Base-by-base conservation (phyloP, 257 asterid genomes). In the Penstemon davidsonii region DNA sequence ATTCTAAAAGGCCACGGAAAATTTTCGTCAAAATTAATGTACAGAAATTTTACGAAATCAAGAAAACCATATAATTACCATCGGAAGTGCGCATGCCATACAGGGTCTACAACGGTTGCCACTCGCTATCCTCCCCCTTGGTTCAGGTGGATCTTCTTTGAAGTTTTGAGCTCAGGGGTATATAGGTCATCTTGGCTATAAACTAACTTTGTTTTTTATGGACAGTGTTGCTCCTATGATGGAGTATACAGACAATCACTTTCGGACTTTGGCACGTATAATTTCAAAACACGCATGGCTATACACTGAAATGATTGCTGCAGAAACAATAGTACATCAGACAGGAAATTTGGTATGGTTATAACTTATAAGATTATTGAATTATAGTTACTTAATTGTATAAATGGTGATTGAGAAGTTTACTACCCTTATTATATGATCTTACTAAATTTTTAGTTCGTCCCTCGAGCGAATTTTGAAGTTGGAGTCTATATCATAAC, bases 201-300 rank as follows among this genome's bases (percentile, higher is more conserved):
- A 25, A 25, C 42, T 75, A 65, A 78, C 74, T 73, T 3, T 69
- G 18, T 52, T 49, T 57, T 55, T 73, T 42, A 62, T 72, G 69
- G 69, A 63, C 88, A 92, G 98, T 80, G 78, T 92, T 74, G 98
- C 97, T 52, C 98, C 97, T 13, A 92, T 92, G 98, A 92, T 92
- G 98, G 98, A 92, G 1, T 88, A 77, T 86, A 90, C 98, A 3
- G 91, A 93, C 82, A 93, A 84, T 75, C 91, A 90, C 68, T 93
- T 70, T 71, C 84, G 98, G 72, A 93, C 98, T 75, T 73, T 93
- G 87, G 97, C 95, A 52, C 93, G 98, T 37, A 73, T 93, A 74
- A 80, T 93, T 68, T 74, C 97, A 8, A 90, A 88, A 78, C 88
- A 78, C 70, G 91, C 96, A 63, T 90, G 97, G 98, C 83, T 90